Evolutionary conservation across 495 filamentous ascomycete genomes (phyloP), one percentile per base, ranked within the genome.

Genomic region (Tuber brumale): DNA sequence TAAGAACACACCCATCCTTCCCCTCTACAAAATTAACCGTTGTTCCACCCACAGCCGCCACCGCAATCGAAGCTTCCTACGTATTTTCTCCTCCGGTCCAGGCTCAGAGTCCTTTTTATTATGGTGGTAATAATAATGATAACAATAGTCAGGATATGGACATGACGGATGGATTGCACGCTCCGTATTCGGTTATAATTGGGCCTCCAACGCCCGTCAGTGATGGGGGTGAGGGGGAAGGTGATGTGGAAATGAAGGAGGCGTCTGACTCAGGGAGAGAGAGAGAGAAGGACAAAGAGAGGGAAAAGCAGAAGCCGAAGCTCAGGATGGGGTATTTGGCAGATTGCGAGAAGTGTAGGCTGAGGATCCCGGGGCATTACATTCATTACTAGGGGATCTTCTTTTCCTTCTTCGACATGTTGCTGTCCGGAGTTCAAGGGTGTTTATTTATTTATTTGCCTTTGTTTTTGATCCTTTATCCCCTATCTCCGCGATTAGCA

Each of bases 351-450:
- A 81, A 81, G 72, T 81, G 79, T 27, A 72, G 78, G 70, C 43
- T 81, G 72, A 81, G 75, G 70, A 72, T 81, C 12, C 79, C 79
- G 27, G 79, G 79, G 3, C 79, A 81, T 71, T 81, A 81, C 37
- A 77, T 72, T 16, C 79, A 81, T 57, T 77, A 74, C 19, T 81
- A 72, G 72, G 8, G 45, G 18, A 57, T 21, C 21, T 21, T 76
- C 9, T 14, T 23, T 70, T 69, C 42, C 57, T 61, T 35, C 57
- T 66, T 66, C 57, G 27, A 35, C 14, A 31, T 35, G 6, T 66
- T 35, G 14, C 57, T 35, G 27, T 61, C n/a, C 16, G 27, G 57
- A 66, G 57, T 66, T 66, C 57, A 16, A 35, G 10, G 57, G 27
- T 72, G 48, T 74, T 37, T 70, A 77, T 69, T 70, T n/a, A 19